A percentile compares a stretch with the other conserved stretches of the same genome.
phyloP scores from a whole-genome alignment of 768 basidiomycete species.

The Naganishia vishniacii region DNA sequence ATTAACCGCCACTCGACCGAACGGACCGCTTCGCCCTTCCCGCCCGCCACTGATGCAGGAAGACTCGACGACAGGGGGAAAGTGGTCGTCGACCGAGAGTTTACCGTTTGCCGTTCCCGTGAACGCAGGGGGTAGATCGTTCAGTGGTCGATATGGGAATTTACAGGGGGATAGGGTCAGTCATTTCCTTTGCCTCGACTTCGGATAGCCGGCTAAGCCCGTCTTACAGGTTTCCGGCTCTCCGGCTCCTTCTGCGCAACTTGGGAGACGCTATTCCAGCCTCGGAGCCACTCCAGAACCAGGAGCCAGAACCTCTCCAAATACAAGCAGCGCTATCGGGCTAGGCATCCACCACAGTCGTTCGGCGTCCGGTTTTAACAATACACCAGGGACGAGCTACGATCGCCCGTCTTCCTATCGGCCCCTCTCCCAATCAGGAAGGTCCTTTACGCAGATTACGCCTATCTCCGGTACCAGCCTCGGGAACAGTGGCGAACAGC shows the following conservation, averaged over 20 bases:
- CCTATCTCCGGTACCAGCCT: conserved; percentile 29
- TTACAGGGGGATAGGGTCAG: background rate
- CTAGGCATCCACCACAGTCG: background rate
- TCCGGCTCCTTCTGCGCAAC: background rate
- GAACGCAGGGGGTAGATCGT: background rate
- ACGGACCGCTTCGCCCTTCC: background rate
- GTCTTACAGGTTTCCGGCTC: background rate
- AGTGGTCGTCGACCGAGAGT: conserved; percentile 29
- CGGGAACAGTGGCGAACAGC: conserved; percentile 31
- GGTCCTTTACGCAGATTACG: conserved; percentile 45
- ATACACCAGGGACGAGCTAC: conserved; percentile 30
- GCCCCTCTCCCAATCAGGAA: conserved; percentile 45
- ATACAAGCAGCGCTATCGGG: conserved; percentile 22
- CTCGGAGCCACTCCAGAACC: background rate
- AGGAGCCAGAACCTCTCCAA: background rate
- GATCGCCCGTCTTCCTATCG: conserved; percentile 30
- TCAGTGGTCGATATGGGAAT: background rate
- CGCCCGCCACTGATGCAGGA: background rate
- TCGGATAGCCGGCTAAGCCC: background rate
- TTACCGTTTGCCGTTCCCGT: conserved; percentile 38
- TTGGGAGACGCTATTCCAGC: conserved; percentile 10
- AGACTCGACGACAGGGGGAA: background rate
- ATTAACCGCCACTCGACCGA: conserved; percentile 21
- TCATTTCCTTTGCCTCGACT: background rate
- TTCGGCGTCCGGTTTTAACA: background rate